These are phyloP conservation scores for Zancudomyces culisetae DNA, from an alignment of 371 early-diverging fungal genomes.

Conservation along the genomic window DNA sequence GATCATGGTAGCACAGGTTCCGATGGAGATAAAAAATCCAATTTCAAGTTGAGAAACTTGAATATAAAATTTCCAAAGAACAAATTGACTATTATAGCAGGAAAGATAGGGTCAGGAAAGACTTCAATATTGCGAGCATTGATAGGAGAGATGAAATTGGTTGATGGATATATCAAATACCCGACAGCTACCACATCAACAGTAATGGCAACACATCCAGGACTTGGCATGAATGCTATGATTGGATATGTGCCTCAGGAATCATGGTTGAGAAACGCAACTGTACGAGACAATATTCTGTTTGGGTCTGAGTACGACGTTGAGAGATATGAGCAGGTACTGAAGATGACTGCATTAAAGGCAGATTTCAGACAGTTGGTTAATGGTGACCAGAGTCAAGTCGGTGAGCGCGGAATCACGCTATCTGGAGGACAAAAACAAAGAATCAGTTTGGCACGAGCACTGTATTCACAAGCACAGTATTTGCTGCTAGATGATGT, in stretches of 20 bases:
- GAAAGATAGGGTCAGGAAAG: conserved; percentile 82
- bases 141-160: conserved; percentile 79
- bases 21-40: no score
- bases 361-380: conserved; percentile 59
- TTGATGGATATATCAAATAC: conserved; percentile 11
- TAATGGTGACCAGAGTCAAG: conserved; percentile 37
- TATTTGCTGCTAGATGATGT: conserved; percentile 44
- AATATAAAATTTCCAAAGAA: conserved; percentile 41
- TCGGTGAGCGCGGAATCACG: conserved; percentile 31
- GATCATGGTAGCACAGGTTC: no score
- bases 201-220: background rate
- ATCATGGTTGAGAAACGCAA: conserved; percentile 42
- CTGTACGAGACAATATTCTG: conserved; percentile 10
- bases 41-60: no score
- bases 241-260: conserved; percentile 24
- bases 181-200: background rate
- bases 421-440: conserved; percentile 36
- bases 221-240: background rate
- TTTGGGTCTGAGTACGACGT: conserved; percentile 52
- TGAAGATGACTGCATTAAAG: conserved; percentile 39
- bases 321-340: conserved; percentile 33
- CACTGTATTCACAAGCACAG: conserved; percentile 38
- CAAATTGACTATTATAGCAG: conserved; percentile 56
- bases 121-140: conserved; percentile 71
- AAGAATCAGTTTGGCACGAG: conserved; percentile 30